Evolutionary conservation across 306 rosid species (phyloP).

Genomic region (Begonia loranthoides): DNA sequence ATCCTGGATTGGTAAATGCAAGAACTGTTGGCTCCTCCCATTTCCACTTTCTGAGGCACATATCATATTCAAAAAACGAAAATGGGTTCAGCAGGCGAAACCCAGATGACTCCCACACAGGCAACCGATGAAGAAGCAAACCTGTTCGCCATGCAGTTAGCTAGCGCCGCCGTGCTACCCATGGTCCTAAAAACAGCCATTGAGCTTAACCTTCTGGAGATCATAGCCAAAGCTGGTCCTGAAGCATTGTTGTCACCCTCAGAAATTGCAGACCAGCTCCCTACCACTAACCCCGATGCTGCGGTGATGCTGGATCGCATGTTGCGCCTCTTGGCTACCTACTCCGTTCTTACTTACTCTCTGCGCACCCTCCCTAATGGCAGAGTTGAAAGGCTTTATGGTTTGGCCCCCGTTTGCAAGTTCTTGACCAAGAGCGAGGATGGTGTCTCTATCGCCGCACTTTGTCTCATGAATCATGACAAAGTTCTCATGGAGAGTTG

Average conservation of each 20-base stretch:
- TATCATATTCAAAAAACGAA: background rate
- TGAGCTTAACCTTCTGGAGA: constrained; percentile 70
- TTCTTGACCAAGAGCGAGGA: constrained; percentile 69
- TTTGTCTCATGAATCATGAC: constrained; percentile 79
- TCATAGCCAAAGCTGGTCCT: constrained; percentile 56
- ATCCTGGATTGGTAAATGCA: too few relatives aligned
- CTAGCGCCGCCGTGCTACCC: constrained; percentile 74
- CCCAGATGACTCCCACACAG: constrained; percentile 63
- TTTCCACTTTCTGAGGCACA: too few relatives aligned
- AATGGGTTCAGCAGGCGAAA: constrained; percentile 57
- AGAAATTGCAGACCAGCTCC: constrained; percentile 50
- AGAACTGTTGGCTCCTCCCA: too few relatives aligned
- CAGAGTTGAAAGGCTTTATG: constrained; percentile 53
- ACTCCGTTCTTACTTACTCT: constrained; percentile 45
- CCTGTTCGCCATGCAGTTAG: constrained; percentile 85
- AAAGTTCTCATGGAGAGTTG: constrained; percentile 96
- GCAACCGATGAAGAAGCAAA: constrained; percentile 72
- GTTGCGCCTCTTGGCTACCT: constrained; percentile 57
- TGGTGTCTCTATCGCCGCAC: constrained; percentile 74
- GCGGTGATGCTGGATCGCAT: constrained; percentile 59
- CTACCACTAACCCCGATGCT: constrained; percentile 59
- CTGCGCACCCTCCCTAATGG: constrained; percentile 34
- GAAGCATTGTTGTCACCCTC: constrained; percentile 37
- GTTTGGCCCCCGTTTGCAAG: constrained; percentile 67
- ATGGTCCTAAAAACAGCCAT: constrained; percentile 73